Base-by-base conservation (phyloP, 148 eudicot genomes). In the Gaultheria prostrata region DNA sequence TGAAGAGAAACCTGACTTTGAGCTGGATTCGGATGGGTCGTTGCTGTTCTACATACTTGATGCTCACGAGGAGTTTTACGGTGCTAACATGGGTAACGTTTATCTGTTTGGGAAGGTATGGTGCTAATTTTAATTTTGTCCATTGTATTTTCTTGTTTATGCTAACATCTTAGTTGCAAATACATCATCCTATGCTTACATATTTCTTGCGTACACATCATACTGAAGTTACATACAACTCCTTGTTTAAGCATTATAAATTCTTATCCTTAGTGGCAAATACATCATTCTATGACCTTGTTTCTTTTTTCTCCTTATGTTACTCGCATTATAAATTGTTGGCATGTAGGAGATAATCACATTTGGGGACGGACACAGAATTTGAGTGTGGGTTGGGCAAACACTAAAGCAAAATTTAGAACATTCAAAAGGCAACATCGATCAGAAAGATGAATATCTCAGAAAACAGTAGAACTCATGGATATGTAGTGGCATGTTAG, bases 81-180 rank as follows among this genome's bases (percentile, higher is more conserved):
- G 95, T 79, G 86, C 86, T 76, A 97, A 97, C 86, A 83, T 88
- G 51, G 99, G 98, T 74, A 93, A 89, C 69, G 45, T 97, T 30
- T 97, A 92, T 91, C 90, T 97, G 35, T 97, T 97, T 86, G 99
- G 99, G 67, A 97, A 97, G 93, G 99, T 97, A 90, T 83, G 89
- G 87, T 20, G 75, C 61, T 49, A 24, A 61, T n/a, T 87, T 35
- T 21, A 17, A 45, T 75, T 26, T 76, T 24, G 21, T 61, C n/a
- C 43, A 2, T 32, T 12, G 8, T 1, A 7, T 15, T 65, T 76
- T 72, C 8, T 74, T 17, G 49, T 59, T 53, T 6, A 49, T 18
- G 51, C 74, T 13, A 28, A 32, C 46, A 50, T 39, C 54, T 71
- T 56, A 72, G 79, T 24, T n/a, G 43, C 14, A n/a, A 13, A 61